These are phyloP conservation scores for Populus simonii DNA, from an alignment of 345 rosid species.

Conservation along the genomic window DNA sequence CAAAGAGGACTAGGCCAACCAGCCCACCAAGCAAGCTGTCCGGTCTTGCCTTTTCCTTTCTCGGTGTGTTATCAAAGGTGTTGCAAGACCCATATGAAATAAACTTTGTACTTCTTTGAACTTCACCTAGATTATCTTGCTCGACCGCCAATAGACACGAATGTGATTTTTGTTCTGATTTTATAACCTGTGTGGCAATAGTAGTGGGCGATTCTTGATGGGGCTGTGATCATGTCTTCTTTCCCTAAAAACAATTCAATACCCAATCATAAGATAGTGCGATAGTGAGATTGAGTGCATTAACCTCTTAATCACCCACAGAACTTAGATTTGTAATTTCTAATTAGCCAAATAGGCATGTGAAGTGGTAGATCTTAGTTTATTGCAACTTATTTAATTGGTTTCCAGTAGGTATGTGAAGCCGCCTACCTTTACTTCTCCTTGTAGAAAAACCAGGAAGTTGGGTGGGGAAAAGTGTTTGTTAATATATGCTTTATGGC, in stretches of 20 bases:
- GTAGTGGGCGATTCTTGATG: neutral
- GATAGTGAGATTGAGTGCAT: neutral
- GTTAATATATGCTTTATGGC: constrained; percentile 9
- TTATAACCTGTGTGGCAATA: neutral
- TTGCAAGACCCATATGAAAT: neutral
- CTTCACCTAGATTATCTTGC: neutral
- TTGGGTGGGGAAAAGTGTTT: constrained; percentile 5
- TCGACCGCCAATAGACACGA: neutral
- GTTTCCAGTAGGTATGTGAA: neutral
- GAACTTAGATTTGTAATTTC: neutral
- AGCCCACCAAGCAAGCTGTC: no score
- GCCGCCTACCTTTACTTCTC: neutral
- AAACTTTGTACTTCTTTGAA: neutral
- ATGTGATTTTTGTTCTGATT: neutral
- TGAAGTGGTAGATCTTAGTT: neutral
- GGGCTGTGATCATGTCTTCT: neutral
- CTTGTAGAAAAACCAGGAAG: neutral
- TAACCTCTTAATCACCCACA: neutral
- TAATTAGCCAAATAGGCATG: neutral
- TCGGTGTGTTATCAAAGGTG: no score
- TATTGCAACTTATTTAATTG: neutral
- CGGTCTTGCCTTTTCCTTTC: no score
- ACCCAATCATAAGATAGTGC: neutral
- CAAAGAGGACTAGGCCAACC: no score
- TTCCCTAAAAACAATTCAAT: neutral